These are phyloP conservation scores for Exserohilum turcica DNA, from an alignment of 2,329 filamentous ascomycete genomes.

Conservation along the genomic window DNA sequence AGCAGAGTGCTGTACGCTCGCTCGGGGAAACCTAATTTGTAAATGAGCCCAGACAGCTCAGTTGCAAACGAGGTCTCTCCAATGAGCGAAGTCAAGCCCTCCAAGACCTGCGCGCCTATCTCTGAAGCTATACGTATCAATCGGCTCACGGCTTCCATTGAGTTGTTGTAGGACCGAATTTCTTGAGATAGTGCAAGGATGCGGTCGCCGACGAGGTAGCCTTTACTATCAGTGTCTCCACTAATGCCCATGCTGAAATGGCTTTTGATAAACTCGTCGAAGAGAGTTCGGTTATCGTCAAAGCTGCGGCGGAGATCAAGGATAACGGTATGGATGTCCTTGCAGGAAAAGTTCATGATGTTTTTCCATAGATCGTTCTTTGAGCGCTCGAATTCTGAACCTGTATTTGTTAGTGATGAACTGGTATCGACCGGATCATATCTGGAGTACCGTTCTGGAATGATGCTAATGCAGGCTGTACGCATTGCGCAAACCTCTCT, in stretches of 20 bases:
- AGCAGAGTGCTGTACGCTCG: conserved; percentile 12
- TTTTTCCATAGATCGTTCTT: conserved; percentile 1
- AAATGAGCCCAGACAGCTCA: conserved; percentile 13
- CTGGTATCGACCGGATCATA: no score
- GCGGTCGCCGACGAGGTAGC: not conserved
- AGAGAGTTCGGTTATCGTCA: not conserved
- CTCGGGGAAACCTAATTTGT: conserved; percentile 13
- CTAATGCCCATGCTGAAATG: conserved; percentile 8
- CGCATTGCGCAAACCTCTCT: no score
- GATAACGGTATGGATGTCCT: not conserved
- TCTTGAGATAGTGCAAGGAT: conserved; percentile 9
- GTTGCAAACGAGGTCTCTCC: conserved; percentile 7
- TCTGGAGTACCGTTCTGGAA: no score
- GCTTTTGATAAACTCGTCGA: conserved; percentile 2
- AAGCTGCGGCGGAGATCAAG: not conserved
- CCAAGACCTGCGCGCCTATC: not conserved
- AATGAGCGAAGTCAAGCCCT: conserved; percentile 12
- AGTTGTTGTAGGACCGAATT: not conserved
- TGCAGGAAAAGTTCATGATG: not conserved
- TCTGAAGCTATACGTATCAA: conserved; percentile 2
- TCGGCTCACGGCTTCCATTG: not conserved
- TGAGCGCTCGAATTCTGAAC: not conserved
- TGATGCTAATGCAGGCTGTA: no score
- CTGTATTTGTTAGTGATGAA: not conserved
- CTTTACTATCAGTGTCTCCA: not conserved